These are phyloP conservation scores for Fusarium incarnatum DNA, from an alignment of 2,329 filamentous ascomycete species.

Conservation along the genomic window DNA sequence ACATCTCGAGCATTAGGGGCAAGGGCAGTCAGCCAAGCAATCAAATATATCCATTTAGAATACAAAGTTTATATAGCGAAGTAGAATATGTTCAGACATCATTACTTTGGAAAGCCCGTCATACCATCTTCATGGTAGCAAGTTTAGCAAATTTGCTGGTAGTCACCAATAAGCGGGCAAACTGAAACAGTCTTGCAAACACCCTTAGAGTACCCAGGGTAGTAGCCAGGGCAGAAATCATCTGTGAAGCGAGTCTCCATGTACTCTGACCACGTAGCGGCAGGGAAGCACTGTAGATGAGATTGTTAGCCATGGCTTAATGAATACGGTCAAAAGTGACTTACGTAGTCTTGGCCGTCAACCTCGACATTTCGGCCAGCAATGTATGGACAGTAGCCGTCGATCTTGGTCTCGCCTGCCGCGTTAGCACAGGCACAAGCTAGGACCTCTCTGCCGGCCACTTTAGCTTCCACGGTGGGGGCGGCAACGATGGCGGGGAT, in stretches of 20 bases:
- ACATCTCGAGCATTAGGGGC: too few species aligned
- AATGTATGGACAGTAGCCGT: neutral
- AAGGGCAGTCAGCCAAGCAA: neutral
- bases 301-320: too few species aligned
- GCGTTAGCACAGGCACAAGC: slow-evolving; percentile 2
- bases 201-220: neutral
- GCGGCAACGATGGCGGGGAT: neutral
- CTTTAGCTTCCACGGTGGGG: neutral
- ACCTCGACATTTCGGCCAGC: neutral
- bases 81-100: neutral
- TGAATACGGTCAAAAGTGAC: neutral
- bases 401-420: neutral
- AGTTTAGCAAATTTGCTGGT: neutral
- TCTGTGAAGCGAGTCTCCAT: neutral
- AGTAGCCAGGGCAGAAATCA: neutral
- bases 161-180: neutral
- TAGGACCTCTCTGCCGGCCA: neutral
- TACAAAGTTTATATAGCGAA: neutral
- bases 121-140: too few species aligned
- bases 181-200: neutral
- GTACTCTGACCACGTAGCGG: neutral
- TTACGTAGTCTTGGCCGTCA: neutral
- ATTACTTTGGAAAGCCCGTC: fast-evolving
- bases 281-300: neutral
- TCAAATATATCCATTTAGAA: neutral